Evolutionary conservation across 805 yeast species (phyloP).

Genomic region (Wickerhamomyces bisporus): DNA sequence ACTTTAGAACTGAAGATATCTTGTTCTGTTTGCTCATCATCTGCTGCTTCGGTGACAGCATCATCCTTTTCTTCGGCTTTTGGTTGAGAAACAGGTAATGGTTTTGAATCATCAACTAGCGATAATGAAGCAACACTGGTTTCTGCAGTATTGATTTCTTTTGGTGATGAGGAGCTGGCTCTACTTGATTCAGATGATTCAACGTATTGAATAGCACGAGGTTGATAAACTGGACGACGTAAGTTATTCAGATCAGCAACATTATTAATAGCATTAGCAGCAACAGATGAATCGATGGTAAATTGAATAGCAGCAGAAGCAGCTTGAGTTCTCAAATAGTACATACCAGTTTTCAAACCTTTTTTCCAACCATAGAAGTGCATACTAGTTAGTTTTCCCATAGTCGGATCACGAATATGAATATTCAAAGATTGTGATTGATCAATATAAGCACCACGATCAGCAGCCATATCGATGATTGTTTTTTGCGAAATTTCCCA

Average conservation of each 20-base stretch:
- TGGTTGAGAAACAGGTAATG: constrained; percentile 24
- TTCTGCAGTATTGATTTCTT: constrained; percentile 29
- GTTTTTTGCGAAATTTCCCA: constrained; percentile 90
- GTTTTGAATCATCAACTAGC: constrained; percentile 30
- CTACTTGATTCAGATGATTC: constrained; percentile 16
- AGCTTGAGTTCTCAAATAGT: constrained; percentile 94
- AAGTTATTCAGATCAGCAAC: constrained; percentile 30
- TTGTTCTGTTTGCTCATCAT: constrained; percentile 44
- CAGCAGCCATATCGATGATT: constrained; percentile 63
- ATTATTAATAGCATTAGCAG: constrained; percentile 43
- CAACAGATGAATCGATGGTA: constrained; percentile 46
- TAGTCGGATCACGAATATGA: constrained; percentile 83
- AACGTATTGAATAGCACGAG: constrained; percentile 17
- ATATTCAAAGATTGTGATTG: constrained; percentile 94
- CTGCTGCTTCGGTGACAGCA: constrained; percentile 23
- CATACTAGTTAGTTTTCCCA: constrained; percentile 96
- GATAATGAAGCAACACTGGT: constrained; percentile 37
- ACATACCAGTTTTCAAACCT: constrained; percentile 98
- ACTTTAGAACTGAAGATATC: constrained; percentile 92
- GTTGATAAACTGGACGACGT: constrained; percentile 33
- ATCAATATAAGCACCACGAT: constrained; percentile 87
- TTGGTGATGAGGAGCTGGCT: constrained; percentile 27
- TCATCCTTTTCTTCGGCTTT: constrained; percentile 11
- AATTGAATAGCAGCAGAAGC: constrained; percentile 96
- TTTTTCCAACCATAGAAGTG: constrained; percentile 99